Conservation (phyloP, 345 rosid species). For the Hibiscus tridactylites region DNA sequence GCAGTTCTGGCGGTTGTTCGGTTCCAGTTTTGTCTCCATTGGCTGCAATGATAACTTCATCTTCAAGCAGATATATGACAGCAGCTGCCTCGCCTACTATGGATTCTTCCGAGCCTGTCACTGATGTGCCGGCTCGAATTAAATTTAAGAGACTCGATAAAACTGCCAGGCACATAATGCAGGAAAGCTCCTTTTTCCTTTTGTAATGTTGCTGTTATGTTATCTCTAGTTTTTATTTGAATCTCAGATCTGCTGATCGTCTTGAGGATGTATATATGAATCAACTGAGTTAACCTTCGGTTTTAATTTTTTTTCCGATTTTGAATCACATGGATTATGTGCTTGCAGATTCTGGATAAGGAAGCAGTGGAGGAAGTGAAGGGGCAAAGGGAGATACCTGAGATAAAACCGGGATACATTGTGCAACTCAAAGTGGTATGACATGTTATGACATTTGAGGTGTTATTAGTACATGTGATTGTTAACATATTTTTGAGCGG, state of each 20-base stretch:
- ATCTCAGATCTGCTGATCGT: no score
- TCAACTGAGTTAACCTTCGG: background rate
- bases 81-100: slow-evolving; percentile 33
- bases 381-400: slow-evolving; percentile 61
- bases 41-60: slow-evolving; percentile 13
- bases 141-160: slow-evolving; percentile 90
- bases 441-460: background rate
- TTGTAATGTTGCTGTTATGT: background rate
- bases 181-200: slow-evolving; percentile 30
- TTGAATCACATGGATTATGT: slow-evolving; percentile 3
- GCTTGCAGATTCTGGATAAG: slow-evolving; percentile 64
- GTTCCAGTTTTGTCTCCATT: background rate
- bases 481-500: background rate
- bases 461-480: background rate
- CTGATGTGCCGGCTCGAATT: slow-evolving; percentile 45
- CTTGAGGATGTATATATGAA: background rate
- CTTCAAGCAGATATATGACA: slow-evolving; percentile 3
- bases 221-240: background rate
- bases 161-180: slow-evolving; percentile 81
- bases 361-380: slow-evolving; percentile 78
- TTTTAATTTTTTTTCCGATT: background rate
- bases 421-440: slow-evolving; percentile 85
- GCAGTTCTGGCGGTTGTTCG: background rate
- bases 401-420: slow-evolving; percentile 78
- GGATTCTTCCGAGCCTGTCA: slow-evolving; percentile 24